A percentile compares a stretch with the other conserved stretches of the same genome.
Conservation (phyloP, 2,329 filamentous ascomycete genomes). For the Colletotrichum horii region DNA sequence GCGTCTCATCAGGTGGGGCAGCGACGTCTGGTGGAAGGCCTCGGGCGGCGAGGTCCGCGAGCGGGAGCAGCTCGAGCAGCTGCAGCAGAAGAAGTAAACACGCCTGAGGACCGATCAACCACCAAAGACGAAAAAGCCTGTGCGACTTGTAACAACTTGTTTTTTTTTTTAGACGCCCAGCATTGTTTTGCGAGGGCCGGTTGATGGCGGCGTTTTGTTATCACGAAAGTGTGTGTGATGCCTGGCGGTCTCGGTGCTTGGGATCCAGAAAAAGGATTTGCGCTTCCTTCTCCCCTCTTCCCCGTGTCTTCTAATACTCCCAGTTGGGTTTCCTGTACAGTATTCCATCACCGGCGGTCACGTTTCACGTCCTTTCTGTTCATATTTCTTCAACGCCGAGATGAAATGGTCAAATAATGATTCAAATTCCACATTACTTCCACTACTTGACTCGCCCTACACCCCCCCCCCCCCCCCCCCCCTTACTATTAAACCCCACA, state of each 20-base stretch:
- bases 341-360: background rate
- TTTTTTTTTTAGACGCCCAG: background rate
- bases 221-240: background rate
- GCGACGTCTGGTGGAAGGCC: slow-evolving; percentile 92
- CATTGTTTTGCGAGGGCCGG: background rate
- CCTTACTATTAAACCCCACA: too few relatives aligned
- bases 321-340: background rate
- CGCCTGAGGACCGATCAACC: background rate
- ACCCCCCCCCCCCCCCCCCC: background rate
- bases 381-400: background rate
- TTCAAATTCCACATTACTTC: slow-evolving; percentile 12
- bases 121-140: background rate
- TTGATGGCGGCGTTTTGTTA: slow-evolving; percentile 12
- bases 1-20: slow-evolving; percentile 85
- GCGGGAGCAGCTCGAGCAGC: slow-evolving; percentile 26
- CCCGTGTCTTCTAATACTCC: background rate
- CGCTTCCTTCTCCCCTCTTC: background rate
- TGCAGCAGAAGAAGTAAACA: background rate
- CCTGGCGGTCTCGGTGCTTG: background rate
- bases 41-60: slow-evolving; percentile 72
- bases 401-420: slow-evolving; percentile 7
- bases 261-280: background rate
- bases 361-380: background rate
- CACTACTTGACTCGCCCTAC: background rate
- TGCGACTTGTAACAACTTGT: background rate